phyloP scores from a whole-genome alignment of 192 early-diverging fungal species.

The Backusella tarrabulga region DNA sequence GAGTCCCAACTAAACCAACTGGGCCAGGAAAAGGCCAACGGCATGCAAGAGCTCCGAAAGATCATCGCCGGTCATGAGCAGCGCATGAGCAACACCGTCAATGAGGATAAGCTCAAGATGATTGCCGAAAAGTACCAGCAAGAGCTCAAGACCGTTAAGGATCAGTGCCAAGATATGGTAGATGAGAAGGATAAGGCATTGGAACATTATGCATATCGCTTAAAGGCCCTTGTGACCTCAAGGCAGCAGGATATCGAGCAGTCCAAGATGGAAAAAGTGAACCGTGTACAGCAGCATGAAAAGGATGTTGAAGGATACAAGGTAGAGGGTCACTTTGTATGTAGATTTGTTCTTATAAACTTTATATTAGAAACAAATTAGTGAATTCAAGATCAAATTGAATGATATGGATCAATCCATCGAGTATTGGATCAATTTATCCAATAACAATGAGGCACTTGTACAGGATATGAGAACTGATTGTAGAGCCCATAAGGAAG shows the following conservation, averaged over 20 bases:
- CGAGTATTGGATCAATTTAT: constrained; percentile 4
- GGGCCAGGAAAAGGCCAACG: constrained; percentile 16
- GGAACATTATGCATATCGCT: constrained; percentile 27
- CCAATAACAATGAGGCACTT: constrained; percentile 2
- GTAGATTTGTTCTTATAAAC: not conserved
- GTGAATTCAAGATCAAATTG: not conserved
- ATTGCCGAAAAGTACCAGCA: constrained; percentile 23
- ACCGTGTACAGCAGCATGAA: not conserved
- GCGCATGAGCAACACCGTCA: not conserved
- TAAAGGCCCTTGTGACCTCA: constrained; percentile 10
- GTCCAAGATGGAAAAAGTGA: not conserved
- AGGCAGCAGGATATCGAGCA: constrained; percentile 23
- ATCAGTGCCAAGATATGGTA: constrained; percentile 23
- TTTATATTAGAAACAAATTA: not conserved
- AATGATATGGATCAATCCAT: constrained; percentile 5
- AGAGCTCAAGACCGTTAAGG: constrained; percentile 10
- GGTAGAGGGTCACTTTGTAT: not conserved
- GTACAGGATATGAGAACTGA: constrained; percentile 15
- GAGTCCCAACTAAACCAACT: constrained; percentile 13
- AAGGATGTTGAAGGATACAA: not conserved
- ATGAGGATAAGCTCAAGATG: not conserved
- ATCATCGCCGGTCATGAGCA: not conserved
- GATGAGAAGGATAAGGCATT: constrained; percentile 24
- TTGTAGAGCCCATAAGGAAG: constrained; percentile 8
- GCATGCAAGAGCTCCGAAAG: constrained; percentile 5